A percentile compares a stretch with the other conserved stretches of the same genome.
Evolutionary conservation across 805 yeast genomes (phyloP).

Genomic region (Clavispora carvajalis): DNA sequence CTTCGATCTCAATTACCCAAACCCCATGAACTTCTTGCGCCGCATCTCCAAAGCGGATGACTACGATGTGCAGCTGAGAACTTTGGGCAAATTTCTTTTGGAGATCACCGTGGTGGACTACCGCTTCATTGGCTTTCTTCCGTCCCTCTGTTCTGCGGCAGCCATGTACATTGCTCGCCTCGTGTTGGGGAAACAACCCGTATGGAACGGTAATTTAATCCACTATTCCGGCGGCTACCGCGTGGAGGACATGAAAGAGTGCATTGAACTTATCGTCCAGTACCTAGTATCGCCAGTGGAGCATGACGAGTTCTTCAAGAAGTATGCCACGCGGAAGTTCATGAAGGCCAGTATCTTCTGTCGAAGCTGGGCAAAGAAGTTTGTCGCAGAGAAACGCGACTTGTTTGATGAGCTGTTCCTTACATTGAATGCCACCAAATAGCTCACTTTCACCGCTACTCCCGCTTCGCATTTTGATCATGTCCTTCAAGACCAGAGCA

Average conservation of each 20-base stretch:
- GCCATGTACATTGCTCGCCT: conserved; percentile 80
- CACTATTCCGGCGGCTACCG: conserved; percentile 91
- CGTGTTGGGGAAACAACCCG: conserved; percentile 58
- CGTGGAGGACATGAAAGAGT: conserved; percentile 64
- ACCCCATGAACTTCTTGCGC: conserved; percentile 84
- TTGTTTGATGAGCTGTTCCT: conserved; percentile 27
- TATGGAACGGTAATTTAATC: conserved; percentile 82
- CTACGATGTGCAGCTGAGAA: conserved; percentile 77
- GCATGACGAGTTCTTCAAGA: conserved; percentile 89
- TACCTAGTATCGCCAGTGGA: conserved; percentile 75
- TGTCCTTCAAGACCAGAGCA: no score
- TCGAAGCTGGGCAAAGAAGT: conserved; percentile 76
- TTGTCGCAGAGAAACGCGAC: conserved; percentile 40
- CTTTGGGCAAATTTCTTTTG: conserved; percentile 76
- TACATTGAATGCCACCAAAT: conserved; percentile 9
- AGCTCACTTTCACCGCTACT: background rate
- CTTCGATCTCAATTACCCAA: conserved; percentile 78
- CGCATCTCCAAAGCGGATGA: conserved; percentile 88
- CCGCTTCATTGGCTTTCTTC: conserved; percentile 64
- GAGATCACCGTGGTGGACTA: conserved; percentile 76
- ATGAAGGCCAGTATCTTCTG: conserved; percentile 80
- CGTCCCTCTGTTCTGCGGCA: conserved; percentile 79
- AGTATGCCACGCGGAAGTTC: conserved; percentile 84
- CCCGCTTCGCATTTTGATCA: no score
- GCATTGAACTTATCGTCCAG: conserved; percentile 68